phyloP scores from a whole-genome alignment of 2,329 filamentous ascomycete genomes.

The Bertia moriformis region DNA sequence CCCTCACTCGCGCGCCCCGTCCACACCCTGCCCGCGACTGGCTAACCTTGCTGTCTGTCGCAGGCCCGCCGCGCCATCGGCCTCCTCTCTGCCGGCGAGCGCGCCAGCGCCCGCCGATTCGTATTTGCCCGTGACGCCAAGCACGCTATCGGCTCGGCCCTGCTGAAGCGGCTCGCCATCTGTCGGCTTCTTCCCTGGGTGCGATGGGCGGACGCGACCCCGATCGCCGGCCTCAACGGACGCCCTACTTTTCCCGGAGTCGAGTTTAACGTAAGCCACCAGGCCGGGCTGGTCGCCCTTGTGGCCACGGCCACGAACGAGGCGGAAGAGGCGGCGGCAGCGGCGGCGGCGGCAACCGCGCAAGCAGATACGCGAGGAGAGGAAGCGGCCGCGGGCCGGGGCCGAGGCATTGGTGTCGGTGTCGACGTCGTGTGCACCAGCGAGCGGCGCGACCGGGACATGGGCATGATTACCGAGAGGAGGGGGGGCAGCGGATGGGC shows the following conservation, averaged over 20 bases:
- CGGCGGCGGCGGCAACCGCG: no score
- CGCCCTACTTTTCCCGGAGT: conserved; percentile 35
- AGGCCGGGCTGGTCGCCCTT: conserved; percentile 60
- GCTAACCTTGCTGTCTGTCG: conserved; percentile 1
- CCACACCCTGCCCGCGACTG: not conserved
- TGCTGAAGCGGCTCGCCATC: conserved; percentile 61
- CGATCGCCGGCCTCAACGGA: conserved; percentile 32
- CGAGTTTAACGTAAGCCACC: conserved; percentile 67
- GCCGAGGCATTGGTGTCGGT: conserved; percentile 36
- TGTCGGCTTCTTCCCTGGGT: conserved; percentile 38
- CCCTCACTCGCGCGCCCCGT: conserved; percentile 2
- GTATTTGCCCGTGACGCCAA: conserved; percentile 59
- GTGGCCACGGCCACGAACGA: conserved; percentile 29
- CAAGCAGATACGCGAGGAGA: no score
- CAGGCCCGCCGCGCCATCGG: conserved; percentile 38
- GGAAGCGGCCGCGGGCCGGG: conserved; percentile 6
- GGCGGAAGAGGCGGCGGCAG: no score
- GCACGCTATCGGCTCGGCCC: conserved; percentile 56
- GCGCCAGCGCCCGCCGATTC: conserved; percentile 39
- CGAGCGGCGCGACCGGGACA: conserved; percentile 52
- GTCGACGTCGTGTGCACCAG: conserved; percentile 64
- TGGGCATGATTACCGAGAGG: conserved; percentile 35
- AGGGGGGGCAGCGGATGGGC: conserved; percentile 49
- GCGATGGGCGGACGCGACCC: conserved; percentile 42
- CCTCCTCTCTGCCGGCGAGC: conserved; percentile 39